A percentile compares a stretch with the other conserved stretches of the same genome.
Conservation (phyloP, 225 moss, liverwort and hornwort species). For the Ulota crispa region DNA sequence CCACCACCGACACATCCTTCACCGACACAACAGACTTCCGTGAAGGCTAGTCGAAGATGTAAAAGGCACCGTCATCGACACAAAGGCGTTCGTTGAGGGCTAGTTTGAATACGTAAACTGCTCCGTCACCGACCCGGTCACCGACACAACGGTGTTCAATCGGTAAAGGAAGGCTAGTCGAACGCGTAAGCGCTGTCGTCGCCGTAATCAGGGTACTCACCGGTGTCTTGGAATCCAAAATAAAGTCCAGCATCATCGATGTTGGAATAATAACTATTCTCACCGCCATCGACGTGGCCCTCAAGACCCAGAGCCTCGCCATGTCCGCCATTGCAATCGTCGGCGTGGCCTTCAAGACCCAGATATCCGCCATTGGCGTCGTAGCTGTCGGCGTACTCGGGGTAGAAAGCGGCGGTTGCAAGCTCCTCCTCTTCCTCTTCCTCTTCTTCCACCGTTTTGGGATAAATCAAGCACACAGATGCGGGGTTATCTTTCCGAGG, state of each 20-base stretch:
- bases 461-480: constrained; percentile 43
- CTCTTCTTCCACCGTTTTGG: background rate
- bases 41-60: too few species aligned
- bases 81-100: too few species aligned
- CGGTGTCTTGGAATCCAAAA: constrained; percentile 13
- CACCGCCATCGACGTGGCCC: background rate
- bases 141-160: too few species aligned
- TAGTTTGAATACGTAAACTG: too few species aligned
- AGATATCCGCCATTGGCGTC: background rate
- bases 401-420: too few species aligned
- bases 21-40: too few species aligned
- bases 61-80: too few species aligned
- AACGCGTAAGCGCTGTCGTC: constrained; percentile 26
- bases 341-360: background rate
- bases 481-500: constrained; percentile 42
- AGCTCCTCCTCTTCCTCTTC: background rate
- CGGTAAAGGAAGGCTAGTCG: background rate
- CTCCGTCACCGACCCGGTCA: too few species aligned
- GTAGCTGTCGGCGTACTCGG: constrained; percentile 12
- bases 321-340: too few species aligned
- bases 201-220: constrained; percentile 24
- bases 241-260: background rate
- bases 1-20: too few species aligned
- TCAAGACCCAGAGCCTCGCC: background rate
- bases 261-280: constrained; percentile 6